These are phyloP conservation scores for Suhomyces anneliseae DNA, from an alignment of 1,139 yeast species.

Conservation along the genomic window DNA sequence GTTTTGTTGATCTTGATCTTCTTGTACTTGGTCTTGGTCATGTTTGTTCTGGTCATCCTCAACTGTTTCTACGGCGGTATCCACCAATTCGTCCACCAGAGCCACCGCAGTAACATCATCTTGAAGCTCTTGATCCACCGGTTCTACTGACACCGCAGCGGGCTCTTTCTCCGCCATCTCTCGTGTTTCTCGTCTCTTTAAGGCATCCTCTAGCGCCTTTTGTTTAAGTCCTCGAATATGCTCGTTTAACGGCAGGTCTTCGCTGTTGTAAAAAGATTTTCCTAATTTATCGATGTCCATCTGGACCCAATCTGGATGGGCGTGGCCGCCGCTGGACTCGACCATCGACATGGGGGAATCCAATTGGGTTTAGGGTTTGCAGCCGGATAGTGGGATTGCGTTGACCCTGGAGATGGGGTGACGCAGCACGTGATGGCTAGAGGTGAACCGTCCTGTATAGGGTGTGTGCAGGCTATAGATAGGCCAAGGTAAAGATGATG, in stretches of 20 bases:
- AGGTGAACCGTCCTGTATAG: no score
- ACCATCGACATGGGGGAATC: constrained; percentile 5
- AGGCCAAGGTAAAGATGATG: no score
- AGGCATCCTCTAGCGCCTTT: constrained; percentile 41
- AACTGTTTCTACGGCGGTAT: no score
- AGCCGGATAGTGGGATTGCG: neutral
- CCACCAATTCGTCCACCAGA: no score
- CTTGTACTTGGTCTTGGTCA: no score
- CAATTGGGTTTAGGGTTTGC: neutral
- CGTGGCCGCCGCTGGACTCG: neutral
- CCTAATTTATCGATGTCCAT: constrained; percentile 51
- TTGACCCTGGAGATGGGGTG: neutral
- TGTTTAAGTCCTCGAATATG: constrained; percentile 41
- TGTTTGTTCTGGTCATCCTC: no score
- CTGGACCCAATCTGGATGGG: constrained; percentile 48
- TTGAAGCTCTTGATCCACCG: no score
- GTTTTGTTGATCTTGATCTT: neutral
- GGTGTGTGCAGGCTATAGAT: no score
- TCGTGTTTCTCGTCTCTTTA: constrained; percentile 9
- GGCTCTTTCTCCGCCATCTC: no score
- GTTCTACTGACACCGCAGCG: no score
- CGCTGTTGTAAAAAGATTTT: constrained; percentile 47
- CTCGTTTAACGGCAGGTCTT: constrained; percentile 42
- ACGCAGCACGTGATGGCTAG: neutral
- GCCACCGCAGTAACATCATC: no score